phyloP scores from a whole-genome alignment of 306 rosid species.

The Corylus avellana region DNA sequence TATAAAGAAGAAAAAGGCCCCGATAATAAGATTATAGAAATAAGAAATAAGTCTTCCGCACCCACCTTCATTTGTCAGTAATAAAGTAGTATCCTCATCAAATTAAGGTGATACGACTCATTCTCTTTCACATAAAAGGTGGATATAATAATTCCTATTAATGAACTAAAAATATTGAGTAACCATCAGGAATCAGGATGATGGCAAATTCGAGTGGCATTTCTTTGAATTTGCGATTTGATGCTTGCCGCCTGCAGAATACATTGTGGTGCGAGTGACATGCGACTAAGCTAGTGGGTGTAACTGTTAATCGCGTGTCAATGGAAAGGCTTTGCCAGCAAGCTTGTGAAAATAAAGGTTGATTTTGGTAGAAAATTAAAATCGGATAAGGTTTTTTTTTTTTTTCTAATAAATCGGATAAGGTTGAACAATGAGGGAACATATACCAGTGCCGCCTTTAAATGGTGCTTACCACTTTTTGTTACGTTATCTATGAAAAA shows the following conservation, averaged over 20 bases:
- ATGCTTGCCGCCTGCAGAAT: too few relatives aligned
- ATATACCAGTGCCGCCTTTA: background rate
- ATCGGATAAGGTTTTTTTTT: background rate
- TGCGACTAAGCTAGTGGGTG: background rate
- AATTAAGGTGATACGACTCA: background rate
- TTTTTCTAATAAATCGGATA: too few relatives aligned
- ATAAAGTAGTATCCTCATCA: background rate
- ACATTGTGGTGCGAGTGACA: too few relatives aligned
- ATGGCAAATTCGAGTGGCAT: too few relatives aligned
- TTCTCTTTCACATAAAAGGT: background rate
- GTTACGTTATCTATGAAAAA: too few relatives aligned
- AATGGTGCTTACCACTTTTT: background rate
- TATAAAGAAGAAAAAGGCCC: background rate
- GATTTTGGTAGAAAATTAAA: background rate
- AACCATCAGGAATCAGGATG: too few relatives aligned
- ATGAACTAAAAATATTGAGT: too few relatives aligned
- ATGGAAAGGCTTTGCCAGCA: background rate
- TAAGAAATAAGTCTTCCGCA: background rate
- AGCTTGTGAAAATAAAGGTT: background rate
- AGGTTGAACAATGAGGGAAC: background rate
- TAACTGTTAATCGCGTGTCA: background rate
- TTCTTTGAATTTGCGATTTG: too few relatives aligned
- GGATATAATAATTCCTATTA: background rate
- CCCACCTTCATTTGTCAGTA: constrained; percentile 8
- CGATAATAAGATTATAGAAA: background rate